Evolutionary conservation across 176 grass and related monocot species (phyloP), one percentile per base, ranked within the genome.

Genomic region (Pontederia paniculata): DNA sequence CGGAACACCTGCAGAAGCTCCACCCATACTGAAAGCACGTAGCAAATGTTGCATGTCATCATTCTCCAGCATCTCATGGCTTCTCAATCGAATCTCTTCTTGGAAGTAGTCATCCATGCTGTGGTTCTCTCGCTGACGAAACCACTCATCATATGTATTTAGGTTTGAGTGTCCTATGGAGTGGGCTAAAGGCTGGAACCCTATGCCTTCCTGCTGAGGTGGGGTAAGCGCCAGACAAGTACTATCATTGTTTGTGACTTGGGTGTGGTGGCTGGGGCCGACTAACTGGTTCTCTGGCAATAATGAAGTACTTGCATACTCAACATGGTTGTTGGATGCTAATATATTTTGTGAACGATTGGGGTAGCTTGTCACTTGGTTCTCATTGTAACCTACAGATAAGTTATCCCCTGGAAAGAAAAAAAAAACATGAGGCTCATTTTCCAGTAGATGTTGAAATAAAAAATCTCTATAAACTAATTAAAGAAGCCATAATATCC

Each of bases 31-130:
- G 52, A 89, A 57, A 43, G 83, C 73, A 23, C 73, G 89, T 50
- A 97, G 44, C 70, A 87, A 81, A 2, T 89, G 77, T 60, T 89
- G 91, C 86, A 97, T 97, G 31, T 96, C 90, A 41, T 89, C 91
- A 12, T 89, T 86, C 70, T 89, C 82, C 8, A 96, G 76, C 60
- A 89, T 76, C 54, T 95, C 78, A 23, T 95, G 85, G 67, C 90
- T 95, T 46, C 79, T 78, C 25, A 72, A 63, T 66, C 90, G 73
- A 18, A 96, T 96, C 69, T 96, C 71, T 45, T 80, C 90, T 65
- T 96, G 75, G 73, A 95, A 67, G 68, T 67, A 89, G 31, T 89
- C 84, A 71, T 88, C 79, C 8, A 63, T 66, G 0, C 66, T 67
- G 0, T 50, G 66, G 51, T 67, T 83, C 4, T 77, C 76, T 31